These are phyloP conservation scores for Oemleria cerasiformis DNA, from an alignment of 306 rosid genomes.

Conservation along the genomic window DNA sequence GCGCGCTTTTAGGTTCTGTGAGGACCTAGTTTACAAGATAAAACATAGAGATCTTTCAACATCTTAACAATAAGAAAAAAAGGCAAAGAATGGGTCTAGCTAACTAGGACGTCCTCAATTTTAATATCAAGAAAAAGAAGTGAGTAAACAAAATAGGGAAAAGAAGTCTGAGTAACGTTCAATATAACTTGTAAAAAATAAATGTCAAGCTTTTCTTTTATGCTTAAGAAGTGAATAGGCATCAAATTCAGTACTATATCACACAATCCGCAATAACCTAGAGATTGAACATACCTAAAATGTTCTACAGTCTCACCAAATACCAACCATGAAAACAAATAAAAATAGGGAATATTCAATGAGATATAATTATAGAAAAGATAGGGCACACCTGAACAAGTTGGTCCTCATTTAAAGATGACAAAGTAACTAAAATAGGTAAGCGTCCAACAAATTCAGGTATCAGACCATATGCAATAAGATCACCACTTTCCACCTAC, in stretches of 20 bases:
- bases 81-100: not conserved
- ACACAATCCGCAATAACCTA: not conserved
- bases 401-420: conserved; percentile 67
- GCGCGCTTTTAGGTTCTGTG: conserved; percentile 67
- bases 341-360: not conserved
- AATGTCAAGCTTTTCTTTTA: not conserved
- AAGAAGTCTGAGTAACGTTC: not conserved
- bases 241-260: not conserved
- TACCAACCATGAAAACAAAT: not conserved
- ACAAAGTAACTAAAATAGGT: conserved; percentile 61
- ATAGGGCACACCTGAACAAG: conserved; percentile 47
- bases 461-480: conserved; percentile 64
- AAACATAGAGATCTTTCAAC: conserved; percentile 13
- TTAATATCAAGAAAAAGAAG: not conserved
- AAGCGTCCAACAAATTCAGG: conserved; percentile 77
- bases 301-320: not conserved
- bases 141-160: not conserved
- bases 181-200: not conserved
- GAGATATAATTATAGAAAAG: not conserved
- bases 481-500: conserved; percentile 71
- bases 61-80: conserved; percentile 9
- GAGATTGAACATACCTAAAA: not conserved
- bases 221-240: not conserved
- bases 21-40: conserved; percentile 43
- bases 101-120: not conserved